Conservation (phyloP, 208 protist species). For the Leishmania gerbilli region DNA sequence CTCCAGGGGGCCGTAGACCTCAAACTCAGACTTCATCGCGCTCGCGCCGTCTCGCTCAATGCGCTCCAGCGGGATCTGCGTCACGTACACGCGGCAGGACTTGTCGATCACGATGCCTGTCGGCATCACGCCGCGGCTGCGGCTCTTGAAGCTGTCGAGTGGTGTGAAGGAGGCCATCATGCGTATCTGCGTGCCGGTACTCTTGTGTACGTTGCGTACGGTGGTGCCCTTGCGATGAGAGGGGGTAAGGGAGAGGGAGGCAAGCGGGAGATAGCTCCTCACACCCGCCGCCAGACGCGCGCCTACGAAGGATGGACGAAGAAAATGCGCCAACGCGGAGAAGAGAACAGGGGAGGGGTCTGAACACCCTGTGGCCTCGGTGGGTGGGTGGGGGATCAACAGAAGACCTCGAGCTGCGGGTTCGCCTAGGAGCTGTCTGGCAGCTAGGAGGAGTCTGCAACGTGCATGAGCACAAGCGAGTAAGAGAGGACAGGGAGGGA, state of each 20-base stretch:
- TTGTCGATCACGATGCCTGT: constrained; percentile 87
- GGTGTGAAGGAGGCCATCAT: constrained; percentile 77
- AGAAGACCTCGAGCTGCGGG: background rate
- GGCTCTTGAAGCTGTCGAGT: constrained; percentile 37
- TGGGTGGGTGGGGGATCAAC: background rate
- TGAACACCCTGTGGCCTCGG: background rate
- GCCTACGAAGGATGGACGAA: background rate
- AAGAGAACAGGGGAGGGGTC: background rate
- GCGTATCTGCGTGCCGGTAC: background rate
- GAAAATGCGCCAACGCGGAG: background rate
- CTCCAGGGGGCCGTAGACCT: constrained; percentile 83
- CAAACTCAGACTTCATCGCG: constrained; percentile 80
- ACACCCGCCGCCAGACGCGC: background rate
- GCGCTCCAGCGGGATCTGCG: constrained; percentile 82
- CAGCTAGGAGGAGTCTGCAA: background rate
- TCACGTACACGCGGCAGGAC: constrained; percentile 85
- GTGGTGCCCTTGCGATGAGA: background rate
- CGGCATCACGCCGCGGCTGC: constrained; percentile 32
- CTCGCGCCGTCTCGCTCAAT: constrained; percentile 81
- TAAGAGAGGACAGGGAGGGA: background rate
- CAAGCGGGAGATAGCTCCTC: background rate
- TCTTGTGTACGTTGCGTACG: background rate
- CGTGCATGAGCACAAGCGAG: background rate
- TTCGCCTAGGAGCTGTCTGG: background rate
- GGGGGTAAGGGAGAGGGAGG: background rate